These are phyloP conservation scores for Gracilaria domingensis DNA, from an alignment of 23 red algal genomes.

Conservation along the genomic window DNA sequence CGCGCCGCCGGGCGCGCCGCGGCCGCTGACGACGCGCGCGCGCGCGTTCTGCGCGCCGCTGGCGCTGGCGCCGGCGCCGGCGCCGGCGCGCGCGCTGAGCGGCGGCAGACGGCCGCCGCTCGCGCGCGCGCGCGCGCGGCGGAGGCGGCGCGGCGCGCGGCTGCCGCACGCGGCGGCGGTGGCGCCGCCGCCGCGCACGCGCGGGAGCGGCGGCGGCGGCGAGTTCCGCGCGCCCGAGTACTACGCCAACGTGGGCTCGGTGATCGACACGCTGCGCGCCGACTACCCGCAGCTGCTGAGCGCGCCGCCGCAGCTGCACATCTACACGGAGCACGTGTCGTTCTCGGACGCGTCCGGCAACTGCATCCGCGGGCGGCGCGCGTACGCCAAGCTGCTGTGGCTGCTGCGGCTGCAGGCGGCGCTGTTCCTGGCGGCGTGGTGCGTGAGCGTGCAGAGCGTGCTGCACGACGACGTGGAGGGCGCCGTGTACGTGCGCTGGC, in stretches of 20 bases:
- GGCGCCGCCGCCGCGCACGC: not conserved
- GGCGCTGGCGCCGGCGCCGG: not conserved
- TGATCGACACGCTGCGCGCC: conserved; percentile 85
- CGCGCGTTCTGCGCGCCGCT: not conserved
- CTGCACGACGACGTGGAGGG: conserved; percentile 82
- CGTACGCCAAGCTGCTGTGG: conserved; percentile 86
- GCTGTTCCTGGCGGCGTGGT: conserved; percentile 57
- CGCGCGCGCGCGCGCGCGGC: not conserved
- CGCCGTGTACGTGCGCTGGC: conserved; percentile 83
- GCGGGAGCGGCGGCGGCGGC: not conserved
- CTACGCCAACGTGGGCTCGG: conserved; percentile 89
- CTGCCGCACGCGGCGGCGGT: not conserved
- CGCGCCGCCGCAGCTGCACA: conserved; percentile 63
- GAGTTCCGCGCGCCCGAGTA: conserved; percentile 67
- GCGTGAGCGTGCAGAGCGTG: conserved; percentile 75
- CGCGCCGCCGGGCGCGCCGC: too few relatives aligned
- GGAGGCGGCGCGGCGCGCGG: not conserved
- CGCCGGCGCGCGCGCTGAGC: too few relatives aligned
- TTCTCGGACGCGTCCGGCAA: conserved; percentile 81
- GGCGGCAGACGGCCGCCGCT: too few relatives aligned
- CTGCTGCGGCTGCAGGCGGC: conserved; percentile 75
- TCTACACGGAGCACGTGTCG: conserved; percentile 69
- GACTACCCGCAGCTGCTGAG: conserved; percentile 85
- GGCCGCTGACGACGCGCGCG: not conserved
- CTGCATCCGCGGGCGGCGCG: conserved; percentile 62